phyloP scores from a whole-genome alignment of 169 alveolate genomes.

The Plasmodium cynomolgi region DNA sequence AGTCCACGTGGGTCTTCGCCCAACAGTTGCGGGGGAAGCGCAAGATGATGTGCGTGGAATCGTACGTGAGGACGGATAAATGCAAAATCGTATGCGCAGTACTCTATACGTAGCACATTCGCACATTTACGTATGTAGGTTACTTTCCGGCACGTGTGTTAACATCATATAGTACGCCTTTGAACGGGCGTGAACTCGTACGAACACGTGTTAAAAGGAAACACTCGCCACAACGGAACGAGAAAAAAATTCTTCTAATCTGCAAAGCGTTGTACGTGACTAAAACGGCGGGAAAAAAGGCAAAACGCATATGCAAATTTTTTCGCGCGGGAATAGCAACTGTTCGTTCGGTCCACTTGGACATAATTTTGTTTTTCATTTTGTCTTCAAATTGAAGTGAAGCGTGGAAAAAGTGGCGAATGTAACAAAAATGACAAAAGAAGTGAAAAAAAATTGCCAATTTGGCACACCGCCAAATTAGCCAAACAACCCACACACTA shows the following conservation, averaged over 20 bases:
- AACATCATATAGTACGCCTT: neutral
- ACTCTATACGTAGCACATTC: neutral
- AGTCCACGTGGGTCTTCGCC: neutral
- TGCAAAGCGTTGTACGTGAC: neutral
- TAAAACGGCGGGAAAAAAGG: neutral
- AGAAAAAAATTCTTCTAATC: neutral
- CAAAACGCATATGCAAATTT: neutral
- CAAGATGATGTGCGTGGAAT: neutral
- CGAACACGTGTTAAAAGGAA: neutral
- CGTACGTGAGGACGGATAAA: neutral
- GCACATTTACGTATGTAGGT: neutral
- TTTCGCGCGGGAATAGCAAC: neutral
- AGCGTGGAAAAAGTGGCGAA: neutral
- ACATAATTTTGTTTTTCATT: neutral
- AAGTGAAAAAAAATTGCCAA: constrained; percentile 1
- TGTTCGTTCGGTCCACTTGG: neutral
- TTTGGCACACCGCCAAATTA: neutral
- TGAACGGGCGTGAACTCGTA: neutral
- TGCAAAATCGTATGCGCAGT: neutral
- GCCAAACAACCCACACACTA: neutral
- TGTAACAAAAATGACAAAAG: neutral
- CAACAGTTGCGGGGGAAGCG: neutral
- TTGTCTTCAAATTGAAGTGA: neutral
- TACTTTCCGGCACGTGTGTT: neutral
- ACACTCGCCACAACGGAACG: neutral